Percentiles rank a stretch among this genome's conserved stretches.
phyloP scores from a whole-genome alignment of 2,329 filamentous ascomycete species.

The Tolypocladium album region DNA sequence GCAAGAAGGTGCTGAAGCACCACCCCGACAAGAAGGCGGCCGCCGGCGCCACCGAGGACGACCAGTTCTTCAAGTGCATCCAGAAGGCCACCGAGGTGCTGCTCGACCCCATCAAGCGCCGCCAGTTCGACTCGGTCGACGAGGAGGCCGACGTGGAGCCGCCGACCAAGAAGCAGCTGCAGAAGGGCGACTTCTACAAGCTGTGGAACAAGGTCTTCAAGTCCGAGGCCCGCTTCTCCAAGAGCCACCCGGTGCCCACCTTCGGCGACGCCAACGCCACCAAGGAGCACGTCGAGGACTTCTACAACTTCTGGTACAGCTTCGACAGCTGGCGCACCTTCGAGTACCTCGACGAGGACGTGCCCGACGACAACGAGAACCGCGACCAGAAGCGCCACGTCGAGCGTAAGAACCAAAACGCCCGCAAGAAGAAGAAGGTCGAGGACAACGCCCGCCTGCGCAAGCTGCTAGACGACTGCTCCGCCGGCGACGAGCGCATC shows the following conservation, averaged over 20 bases:
- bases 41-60: slow-evolving; percentile 75
- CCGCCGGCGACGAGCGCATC: slow-evolving; percentile 84
- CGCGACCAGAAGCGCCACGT: slow-evolving; percentile 98
- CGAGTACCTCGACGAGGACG: slow-evolving; percentile 97
- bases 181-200: slow-evolving; percentile 90
- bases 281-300: slow-evolving; percentile 83
- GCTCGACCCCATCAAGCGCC: slow-evolving; percentile 80
- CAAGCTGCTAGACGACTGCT: slow-evolving; percentile 77
- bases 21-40: slow-evolving; percentile 99
- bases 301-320: slow-evolving; percentile 99
- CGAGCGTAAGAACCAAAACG: slow-evolving; percentile 96
- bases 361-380: slow-evolving; percentile 97
- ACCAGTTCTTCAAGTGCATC: slow-evolving; percentile 99
- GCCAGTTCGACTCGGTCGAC: slow-evolving; percentile 95
- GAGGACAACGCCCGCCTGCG: slow-evolving; percentile 90
- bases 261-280: slow-evolving; percentile 77
- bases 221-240: slow-evolving; percentile 86
- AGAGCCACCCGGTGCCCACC: slow-evolving; percentile 74
- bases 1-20: slow-evolving; percentile 98
- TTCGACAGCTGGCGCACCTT: slow-evolving; percentile 97
- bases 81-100: slow-evolving; percentile 95
- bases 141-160: slow-evolving; percentile 87
- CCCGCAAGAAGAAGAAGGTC: slow-evolving; percentile 98
- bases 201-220: slow-evolving; percentile 87
- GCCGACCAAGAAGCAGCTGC: slow-evolving; percentile 79